Percentiles rank a stretch among this genome's conserved stretches.
These are phyloP conservation scores for Chloranthus sessilifolius DNA, from an alignment of 164 flowering plant species.

Conservation along the genomic window DNA sequence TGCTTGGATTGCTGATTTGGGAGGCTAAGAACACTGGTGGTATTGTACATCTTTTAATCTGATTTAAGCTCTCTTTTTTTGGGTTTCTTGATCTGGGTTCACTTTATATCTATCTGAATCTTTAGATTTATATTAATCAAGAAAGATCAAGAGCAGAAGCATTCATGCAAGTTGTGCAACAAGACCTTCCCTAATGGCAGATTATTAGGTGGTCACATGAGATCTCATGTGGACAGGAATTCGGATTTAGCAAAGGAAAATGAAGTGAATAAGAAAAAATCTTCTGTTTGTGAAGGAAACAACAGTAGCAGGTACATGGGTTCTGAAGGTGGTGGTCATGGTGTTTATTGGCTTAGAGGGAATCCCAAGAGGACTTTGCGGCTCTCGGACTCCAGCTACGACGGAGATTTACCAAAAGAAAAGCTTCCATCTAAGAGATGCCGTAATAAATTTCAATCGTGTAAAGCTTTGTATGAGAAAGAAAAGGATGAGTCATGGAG, in stretches of 20 bases:
- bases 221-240: constrained; percentile 56
- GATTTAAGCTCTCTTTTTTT: too few relatives aligned
- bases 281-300: constrained; percentile 11
- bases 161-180: constrained; percentile 61
- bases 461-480: constrained; percentile 60
- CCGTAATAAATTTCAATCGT: constrained; percentile 63
- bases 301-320: constrained; percentile 1
- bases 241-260: constrained; percentile 22
- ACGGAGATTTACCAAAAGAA: constrained; percentile 8
- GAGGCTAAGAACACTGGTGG: constrained; percentile 11
- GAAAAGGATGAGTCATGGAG: constrained; percentile 31
- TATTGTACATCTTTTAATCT: too few relatives aligned
- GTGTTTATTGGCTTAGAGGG: constrained; percentile 50
- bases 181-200: constrained; percentile 66
- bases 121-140: too few relatives aligned
- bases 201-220: constrained; percentile 85
- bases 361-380: constrained; percentile 61
- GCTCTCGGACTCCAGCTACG: constrained; percentile 30
- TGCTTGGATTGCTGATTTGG: too few relatives aligned
- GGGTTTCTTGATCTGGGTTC: constrained; percentile 11
- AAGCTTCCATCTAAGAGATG: constrained; percentile 54
- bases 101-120: too few relatives aligned
- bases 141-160: constrained; percentile 29
- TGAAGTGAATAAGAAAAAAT: constrained; percentile 24
- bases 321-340: constrained; percentile 12